Evolutionary conservation across 1,284 basidiomycete genomes (phyloP), one percentile per base, ranked within the genome.

Genomic region (Thecaphora frezii): DNA sequence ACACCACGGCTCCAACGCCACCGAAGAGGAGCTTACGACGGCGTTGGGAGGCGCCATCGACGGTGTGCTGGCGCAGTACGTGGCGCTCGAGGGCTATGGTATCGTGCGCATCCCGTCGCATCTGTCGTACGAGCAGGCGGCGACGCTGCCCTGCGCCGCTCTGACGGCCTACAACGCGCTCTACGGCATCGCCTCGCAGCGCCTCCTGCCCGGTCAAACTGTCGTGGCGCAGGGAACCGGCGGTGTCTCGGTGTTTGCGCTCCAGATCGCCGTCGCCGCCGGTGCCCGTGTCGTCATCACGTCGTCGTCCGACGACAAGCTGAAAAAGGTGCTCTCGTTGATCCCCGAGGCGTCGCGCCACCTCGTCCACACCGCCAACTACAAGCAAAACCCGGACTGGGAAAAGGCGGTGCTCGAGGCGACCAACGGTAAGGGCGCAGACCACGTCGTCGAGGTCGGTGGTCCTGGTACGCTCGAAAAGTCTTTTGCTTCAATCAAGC

Each of bases 271-370:
- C 0, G 78, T 83, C 19, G 84, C 84, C 0, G 81, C 83, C 0
- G 86, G 86, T 14, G 85, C 85, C 2, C 82, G 75, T 4, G 85
- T 85, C 19, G 86, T 88, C 54, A 81, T 82, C 23, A 86, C 85
- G 0, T 86, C 85, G 0, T 86, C 85, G 0, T 85, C 85, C 0
- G 84, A 86, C 59, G 82, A 84, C 33, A 88, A 88, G 74, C 74
- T 82, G 23, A 67, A 76, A 30, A 66, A 70, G 30, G 79, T 72
- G 0, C 40, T 52, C 16, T n/a, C 30, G 9, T 66, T 79, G 2
- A 54, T 80, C 26, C 58, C 62, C 19, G 63, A 76, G 25, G 65
- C 73, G 28, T 68, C 37, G 26, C 57, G 54, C n/a, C 47, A 59
- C 42, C 60, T 68, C 13, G 48, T 71, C 39, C 52, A 54, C 44